Base-by-base conservation (phyloP, 2,329 filamentous ascomycete species). In the Trichoderma sp. region DNA sequence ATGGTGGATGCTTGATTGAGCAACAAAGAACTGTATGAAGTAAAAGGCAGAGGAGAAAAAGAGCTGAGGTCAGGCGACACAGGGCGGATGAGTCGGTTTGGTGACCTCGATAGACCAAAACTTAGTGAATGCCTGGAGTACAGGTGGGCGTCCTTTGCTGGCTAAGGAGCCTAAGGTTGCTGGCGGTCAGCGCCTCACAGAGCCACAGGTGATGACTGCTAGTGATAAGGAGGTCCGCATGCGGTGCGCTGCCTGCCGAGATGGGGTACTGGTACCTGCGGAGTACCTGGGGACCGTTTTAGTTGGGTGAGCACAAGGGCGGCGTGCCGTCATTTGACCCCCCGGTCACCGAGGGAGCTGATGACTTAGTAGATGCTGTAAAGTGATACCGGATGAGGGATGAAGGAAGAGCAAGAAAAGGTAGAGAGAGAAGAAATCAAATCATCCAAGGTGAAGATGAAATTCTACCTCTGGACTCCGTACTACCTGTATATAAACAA, bases 81-180 rank as follows among this genome's bases (percentile, higher is more conserved):
- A 58, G 68, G 71, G 66, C 72, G 73, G 69, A 67, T 74, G 73
- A 70, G 71, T 66, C 71, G 68, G 68, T 67, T 71, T 67, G 68
- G 71, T 73, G 68, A 71, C 71, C 65, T 65, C 57, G 57, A 67
- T 59, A 53, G 71, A 53, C 64, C 66, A 70, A 71, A 73, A 68
- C 30, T 69, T 69, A 73, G 68, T 73, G 71, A 73, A 63, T 71
- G 71, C 20, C 68, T 43, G 53, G 65, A 58, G 65, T 39, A 36
- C 53, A 47, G 61, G 61, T 64, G 61, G 65, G 50, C 65, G 58
- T 70, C 36, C 23, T n/a, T 63, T 28, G 58, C 67, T 61, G 67
- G 67, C 57, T 47, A 20, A 62, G 57, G 57, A 69, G 67, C 67
- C 67, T 69, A 62, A 69, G 28, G 47, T 50, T 70, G 47, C 59